A percentile compares a stretch with the other conserved stretches of the same genome.
Evolutionary conservation across 139 green algal genomes (phyloP).

Genomic region (Chlamydomonas sphaeroides): DNA sequence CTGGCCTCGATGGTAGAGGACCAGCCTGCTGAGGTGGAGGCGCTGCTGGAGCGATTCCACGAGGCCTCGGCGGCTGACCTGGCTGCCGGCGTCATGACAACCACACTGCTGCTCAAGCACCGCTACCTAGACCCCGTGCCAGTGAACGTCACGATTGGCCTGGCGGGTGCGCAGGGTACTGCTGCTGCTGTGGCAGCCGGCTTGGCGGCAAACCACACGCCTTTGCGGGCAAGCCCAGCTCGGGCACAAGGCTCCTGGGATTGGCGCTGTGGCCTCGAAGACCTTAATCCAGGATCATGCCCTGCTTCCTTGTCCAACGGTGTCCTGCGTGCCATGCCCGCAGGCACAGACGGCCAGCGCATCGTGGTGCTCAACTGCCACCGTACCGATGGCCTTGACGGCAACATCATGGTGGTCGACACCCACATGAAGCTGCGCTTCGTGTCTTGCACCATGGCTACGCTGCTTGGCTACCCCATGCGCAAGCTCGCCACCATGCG

Average conservation of each 20-base stretch:
- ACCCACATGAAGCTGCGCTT: slow-evolving; percentile 36
- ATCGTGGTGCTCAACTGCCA: slow-evolving; percentile 26
- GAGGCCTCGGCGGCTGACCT: background rate
- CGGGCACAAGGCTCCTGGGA: too few species aligned
- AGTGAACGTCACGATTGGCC: background rate
- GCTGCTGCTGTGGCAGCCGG: too few species aligned
- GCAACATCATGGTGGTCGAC: slow-evolving; percentile 45
- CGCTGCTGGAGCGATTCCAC: slow-evolving; percentile 16
- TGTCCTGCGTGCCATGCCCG: too few species aligned
- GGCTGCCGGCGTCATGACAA: background rate
- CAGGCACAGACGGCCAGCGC: slow-evolving; percentile 38
- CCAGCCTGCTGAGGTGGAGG: background rate
- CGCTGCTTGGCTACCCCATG: slow-evolving; percentile 36
- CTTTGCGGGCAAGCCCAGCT: too few species aligned
- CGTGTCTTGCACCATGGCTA: slow-evolving; percentile 22
- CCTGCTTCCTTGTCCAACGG: background rate
- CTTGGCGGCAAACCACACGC: too few species aligned
- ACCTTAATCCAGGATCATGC: too few species aligned
- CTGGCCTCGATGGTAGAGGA: background rate
- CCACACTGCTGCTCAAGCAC: slow-evolving; percentile 10
- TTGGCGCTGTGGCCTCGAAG: too few species aligned
- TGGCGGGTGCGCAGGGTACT: slow-evolving; percentile 19
- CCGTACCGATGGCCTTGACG: background rate
- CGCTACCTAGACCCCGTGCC: slow-evolving; percentile 14
- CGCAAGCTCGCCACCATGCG: slow-evolving; percentile 29